Percentiles rank a stretch among this genome's conserved stretches.
Evolutionary conservation across 192 early-diverging fungal genomes (phyloP).

Genomic region (Backusella tarrabulga): DNA sequence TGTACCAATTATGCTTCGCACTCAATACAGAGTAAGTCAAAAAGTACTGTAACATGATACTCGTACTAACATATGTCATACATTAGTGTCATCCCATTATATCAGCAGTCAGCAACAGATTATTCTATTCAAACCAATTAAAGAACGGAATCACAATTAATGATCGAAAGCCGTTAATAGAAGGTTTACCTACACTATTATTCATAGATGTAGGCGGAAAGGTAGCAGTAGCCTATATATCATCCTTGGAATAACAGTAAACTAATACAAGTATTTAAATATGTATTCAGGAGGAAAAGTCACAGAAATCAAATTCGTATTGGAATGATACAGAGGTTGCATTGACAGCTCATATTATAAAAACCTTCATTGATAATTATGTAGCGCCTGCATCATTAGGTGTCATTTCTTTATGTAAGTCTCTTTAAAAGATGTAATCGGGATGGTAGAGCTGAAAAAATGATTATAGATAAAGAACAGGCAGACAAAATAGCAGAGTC

Average conservation of each 20-base stretch:
- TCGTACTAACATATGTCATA: background rate
- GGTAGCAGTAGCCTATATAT: background rate
- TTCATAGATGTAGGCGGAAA: slow-evolving; percentile 57
- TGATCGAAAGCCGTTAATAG: slow-evolving; percentile 42
- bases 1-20: slow-evolving; percentile 60
- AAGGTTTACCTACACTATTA: slow-evolving; percentile 48
- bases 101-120: slow-evolving; percentile 52
- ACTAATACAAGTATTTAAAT: background rate
- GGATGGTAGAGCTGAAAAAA: background rate
- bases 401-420: slow-evolving; percentile 70
- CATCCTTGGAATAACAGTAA: background rate
- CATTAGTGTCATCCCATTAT: slow-evolving; percentile 62
- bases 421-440: background rate
- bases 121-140: slow-evolving; percentile 62
- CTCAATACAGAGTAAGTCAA: slow-evolving; percentile 64
- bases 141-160: slow-evolving; percentile 39
- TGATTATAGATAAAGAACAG: slow-evolving; percentile 59
- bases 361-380: slow-evolving; percentile 39
- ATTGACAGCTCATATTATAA: slow-evolving; percentile 41
- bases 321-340: slow-evolving; percentile 55
- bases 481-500: slow-evolving; percentile 45
- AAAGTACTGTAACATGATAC: background rate
- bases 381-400: slow-evolving; percentile 55
- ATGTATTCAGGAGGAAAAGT: slow-evolving; percentile 38
- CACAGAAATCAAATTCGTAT: slow-evolving; percentile 47